Base-by-base conservation (phyloP, 495 filamentous ascomycete genomes). In the Penicillium longicatenatum region DNA sequence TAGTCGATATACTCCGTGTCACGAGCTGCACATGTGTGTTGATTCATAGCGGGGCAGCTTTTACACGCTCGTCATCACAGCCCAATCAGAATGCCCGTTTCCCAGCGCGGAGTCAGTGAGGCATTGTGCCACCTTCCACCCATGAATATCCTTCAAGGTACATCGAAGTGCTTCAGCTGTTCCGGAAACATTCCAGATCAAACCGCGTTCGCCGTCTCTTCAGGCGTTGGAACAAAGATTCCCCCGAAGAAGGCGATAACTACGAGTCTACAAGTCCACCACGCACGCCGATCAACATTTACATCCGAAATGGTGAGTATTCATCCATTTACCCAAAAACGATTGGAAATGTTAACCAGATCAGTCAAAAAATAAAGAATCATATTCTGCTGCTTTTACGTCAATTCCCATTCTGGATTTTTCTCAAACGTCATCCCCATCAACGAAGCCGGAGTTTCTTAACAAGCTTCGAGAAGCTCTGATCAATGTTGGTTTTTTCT, bases 401-500 rank as follows among this genome's bases (percentile, higher is more conserved):
- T 78, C 81, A 3, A 84, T 98, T 52, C 93, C 93, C 0, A 80
- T 96, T 53, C 82, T 98, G 16, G 89, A 96, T 69, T 84, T 92
- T 54, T 82, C 90, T 2, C 76, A 84, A 21, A 81, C 88, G 24
- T 70, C 76, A 51, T 75, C 84, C 45, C 72, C 86, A n/a, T 67
- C 75, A 9, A 93, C 89, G 0, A 96, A 96, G 71, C 78, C 87
- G 1, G 65, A 59, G 8, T 97, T 97, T 69, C 78, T 98, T 0
- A 73, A 81, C 0, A 71, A 86, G 11, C 81, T 98, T 14, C 88
- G 88, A 19, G 78, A 89, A 63, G 91, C 92, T 0, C 77, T 98
- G 29, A 82, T 98, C 65, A 89, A 93, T 72, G 91, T 97, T 31
- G 94, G 94, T 5, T 97, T 98, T 67, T 77, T 97, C 54, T 98